Conservation (phyloP, 1,284 basidiomycete genomes). For the Pterula multifida region DNA sequence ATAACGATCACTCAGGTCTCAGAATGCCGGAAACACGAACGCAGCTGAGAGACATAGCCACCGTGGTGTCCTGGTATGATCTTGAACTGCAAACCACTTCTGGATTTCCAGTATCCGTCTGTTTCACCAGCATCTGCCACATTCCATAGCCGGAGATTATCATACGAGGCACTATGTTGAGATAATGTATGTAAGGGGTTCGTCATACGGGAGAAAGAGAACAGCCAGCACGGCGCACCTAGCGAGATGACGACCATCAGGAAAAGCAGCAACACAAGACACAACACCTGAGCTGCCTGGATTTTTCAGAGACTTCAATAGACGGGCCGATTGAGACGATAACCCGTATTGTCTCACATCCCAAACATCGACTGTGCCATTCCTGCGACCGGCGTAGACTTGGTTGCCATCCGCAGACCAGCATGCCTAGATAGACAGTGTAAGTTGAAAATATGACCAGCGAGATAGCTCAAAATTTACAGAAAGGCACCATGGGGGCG, state of each 20-base stretch:
- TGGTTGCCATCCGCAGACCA: slow-evolving; percentile 87
- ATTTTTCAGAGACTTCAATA: slow-evolving; percentile 76
- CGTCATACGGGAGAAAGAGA: no score
- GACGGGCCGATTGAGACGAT: slow-evolving; percentile 50
- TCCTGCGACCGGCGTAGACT: slow-evolving; percentile 86
- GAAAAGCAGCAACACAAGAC: slow-evolving; percentile 82
- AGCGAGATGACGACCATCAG: slow-evolving; percentile 83
- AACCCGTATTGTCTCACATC: slow-evolving; percentile 70
- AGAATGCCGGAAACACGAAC: slow-evolving; percentile 32
- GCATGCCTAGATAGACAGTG: slow-evolving; percentile 51
- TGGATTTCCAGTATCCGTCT: slow-evolving; percentile 44
- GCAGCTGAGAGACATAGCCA: slow-evolving; percentile 82
- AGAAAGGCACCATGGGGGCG: slow-evolving; percentile 93
- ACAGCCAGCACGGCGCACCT: slow-evolving; percentile 54
- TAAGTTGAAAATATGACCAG: slow-evolving; percentile 6
- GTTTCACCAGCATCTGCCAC: slow-evolving; percentile 64
- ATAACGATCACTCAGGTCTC: slow-evolving; percentile 12
- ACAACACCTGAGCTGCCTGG: slow-evolving; percentile 87
- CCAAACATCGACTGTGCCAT: slow-evolving; percentile 90
- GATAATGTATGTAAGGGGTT: slow-evolving; percentile 10
- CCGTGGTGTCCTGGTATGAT: slow-evolving; percentile 97
- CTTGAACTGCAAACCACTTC: slow-evolving; percentile 75
- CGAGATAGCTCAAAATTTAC: slow-evolving; percentile 28
- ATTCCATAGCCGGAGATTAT: slow-evolving; percentile 94
- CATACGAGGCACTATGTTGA: slow-evolving; percentile 87